phyloP scores from a whole-genome alignment of 768 basidiomycete species.

The Cantharellus anzutake region DNA sequence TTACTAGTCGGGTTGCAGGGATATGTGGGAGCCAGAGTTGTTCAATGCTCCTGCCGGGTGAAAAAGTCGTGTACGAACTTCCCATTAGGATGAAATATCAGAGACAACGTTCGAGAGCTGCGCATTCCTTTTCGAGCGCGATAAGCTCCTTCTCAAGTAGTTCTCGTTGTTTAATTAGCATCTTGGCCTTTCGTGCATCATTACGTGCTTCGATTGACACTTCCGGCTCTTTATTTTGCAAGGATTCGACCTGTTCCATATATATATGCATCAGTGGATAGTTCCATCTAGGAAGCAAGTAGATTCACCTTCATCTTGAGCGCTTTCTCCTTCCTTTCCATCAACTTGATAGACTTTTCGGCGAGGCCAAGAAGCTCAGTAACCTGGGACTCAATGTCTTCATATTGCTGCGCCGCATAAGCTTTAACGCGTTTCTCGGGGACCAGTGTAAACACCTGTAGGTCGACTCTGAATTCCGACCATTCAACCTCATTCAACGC shows the following conservation, averaged over 20 bases:
- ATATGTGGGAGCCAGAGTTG: too few species aligned
- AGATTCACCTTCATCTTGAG: not conserved
- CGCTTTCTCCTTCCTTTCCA: conserved; percentile 3
- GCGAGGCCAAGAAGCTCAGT: conserved; percentile 7
- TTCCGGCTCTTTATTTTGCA: conserved; percentile 2
- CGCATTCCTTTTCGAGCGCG: not conserved
- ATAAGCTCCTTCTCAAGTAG: conserved; percentile 3
- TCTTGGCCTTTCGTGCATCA: conserved; percentile 7
- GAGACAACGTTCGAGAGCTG: not conserved
- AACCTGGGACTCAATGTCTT: conserved; percentile 7
- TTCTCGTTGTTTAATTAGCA: conserved; percentile 6
- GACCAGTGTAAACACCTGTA: conserved; percentile 5
- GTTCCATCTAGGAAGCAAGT: not conserved
- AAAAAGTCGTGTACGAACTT: not conserved
- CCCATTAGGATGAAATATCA: not conserved
- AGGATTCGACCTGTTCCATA: not conserved
- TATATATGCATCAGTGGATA: too few species aligned
- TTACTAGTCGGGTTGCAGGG: not conserved
- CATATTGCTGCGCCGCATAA: conserved; percentile 4
- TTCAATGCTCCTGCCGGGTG: not conserved
- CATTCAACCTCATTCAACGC: too few species aligned
- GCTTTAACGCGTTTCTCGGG: conserved; percentile 6
- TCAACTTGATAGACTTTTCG: conserved; percentile 7
- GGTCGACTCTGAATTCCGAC: not conserved
- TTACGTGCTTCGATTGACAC: conserved; percentile 5